These are phyloP conservation scores for Coleophoma cylindrospora DNA, from an alignment of 2,329 filamentous ascomycete species.

Conservation along the genomic window DNA sequence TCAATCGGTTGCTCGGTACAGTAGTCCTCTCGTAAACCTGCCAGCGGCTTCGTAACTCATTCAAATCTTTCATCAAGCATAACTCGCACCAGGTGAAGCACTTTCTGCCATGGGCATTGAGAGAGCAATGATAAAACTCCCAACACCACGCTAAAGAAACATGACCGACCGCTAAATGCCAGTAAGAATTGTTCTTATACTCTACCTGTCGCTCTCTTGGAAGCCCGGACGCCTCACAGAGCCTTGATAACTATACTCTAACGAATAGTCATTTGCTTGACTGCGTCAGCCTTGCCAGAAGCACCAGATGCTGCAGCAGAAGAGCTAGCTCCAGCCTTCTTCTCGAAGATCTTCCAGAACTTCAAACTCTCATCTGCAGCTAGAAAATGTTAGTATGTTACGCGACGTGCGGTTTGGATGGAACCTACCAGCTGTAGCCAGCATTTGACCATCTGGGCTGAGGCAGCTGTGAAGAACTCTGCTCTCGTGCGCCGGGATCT, in stretches of 20 bases:
- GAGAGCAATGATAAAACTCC: conserved; percentile 36
- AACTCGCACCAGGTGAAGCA: conserved; percentile 31
- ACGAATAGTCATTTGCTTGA: conserved; percentile 93
- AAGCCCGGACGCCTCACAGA: conserved; percentile 19
- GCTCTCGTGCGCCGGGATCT: conserved; percentile 96
- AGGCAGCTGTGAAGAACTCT: conserved; percentile 94
- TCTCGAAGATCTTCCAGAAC: conserved; percentile 99
- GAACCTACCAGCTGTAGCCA: conserved; percentile 77
- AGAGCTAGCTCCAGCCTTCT: conserved; percentile 75
- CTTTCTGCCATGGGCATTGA: conserved; percentile 45
- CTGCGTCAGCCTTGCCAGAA: conserved; percentile 76
- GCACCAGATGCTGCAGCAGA: conserved; percentile 61
- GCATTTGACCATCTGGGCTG: conserved; percentile 95
- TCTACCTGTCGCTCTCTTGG: conserved; percentile 21
- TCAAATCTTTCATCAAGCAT: conserved; percentile 23
- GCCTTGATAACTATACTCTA: conserved; percentile 37
- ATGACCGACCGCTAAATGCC: conserved; percentile 34
- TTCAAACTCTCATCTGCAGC: conserved; percentile 96
- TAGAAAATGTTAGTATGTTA: conserved; percentile 29
- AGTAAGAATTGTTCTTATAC: conserved; percentile 28
- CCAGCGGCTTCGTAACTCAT: conserved; percentile 5
- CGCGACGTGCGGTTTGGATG: neutral
- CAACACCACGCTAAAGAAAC: conserved; percentile 48
- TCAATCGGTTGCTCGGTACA: neutral
- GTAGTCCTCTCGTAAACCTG: neutral